These are phyloP conservation scores for Rhodosorus marinus DNA, from an alignment of 23 red algal species.

Conservation along the genomic window DNA sequence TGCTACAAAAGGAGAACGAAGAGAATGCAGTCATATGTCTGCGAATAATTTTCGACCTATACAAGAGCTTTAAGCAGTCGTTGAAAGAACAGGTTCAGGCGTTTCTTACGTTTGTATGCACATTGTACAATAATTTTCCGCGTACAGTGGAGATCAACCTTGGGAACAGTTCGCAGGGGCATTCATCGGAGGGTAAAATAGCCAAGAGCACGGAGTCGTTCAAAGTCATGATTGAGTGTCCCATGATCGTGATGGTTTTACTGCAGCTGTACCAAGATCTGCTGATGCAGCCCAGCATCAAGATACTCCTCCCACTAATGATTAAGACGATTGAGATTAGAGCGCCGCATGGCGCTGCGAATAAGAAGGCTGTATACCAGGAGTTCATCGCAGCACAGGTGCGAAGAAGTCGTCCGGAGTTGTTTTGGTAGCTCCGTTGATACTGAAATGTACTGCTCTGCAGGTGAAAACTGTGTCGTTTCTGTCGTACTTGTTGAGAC, in stretches of 20 bases:
- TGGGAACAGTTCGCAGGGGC: neutral
- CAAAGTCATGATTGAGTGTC: conserved; percentile 72
- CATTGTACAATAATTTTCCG: conserved; percentile 38
- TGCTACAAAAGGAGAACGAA: conserved; percentile 57
- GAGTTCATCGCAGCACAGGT: conserved; percentile 87
- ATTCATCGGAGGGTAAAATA: neutral
- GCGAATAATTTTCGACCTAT: conserved; percentile 69
- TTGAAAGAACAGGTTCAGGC: conserved; percentile 37
- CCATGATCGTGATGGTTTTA: conserved; percentile 69
- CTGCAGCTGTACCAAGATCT: conserved; percentile 52
- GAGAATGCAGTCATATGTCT: conserved; percentile 50
- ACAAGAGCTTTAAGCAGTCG: conserved; percentile 41
- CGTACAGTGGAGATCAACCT: conserved; percentile 30
- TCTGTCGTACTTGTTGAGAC: conserved; percentile 56
- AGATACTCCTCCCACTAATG: conserved; percentile 51
- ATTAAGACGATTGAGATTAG: conserved; percentile 48
- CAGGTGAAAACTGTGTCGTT: conserved; percentile 94
- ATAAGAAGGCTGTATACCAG: conserved; percentile 13
- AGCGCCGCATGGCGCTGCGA: conserved; percentile 15
- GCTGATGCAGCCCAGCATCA: conserved; percentile 15
- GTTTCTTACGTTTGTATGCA: conserved; percentile 65
- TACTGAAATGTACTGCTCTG: too few species aligned
- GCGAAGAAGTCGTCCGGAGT: too few species aligned
- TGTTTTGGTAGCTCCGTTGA: too few species aligned
- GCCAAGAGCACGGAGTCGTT: conserved; percentile 26